Conservation (phyloP, 1,284 basidiomycete species). For the Cerrena zonata region DNA sequence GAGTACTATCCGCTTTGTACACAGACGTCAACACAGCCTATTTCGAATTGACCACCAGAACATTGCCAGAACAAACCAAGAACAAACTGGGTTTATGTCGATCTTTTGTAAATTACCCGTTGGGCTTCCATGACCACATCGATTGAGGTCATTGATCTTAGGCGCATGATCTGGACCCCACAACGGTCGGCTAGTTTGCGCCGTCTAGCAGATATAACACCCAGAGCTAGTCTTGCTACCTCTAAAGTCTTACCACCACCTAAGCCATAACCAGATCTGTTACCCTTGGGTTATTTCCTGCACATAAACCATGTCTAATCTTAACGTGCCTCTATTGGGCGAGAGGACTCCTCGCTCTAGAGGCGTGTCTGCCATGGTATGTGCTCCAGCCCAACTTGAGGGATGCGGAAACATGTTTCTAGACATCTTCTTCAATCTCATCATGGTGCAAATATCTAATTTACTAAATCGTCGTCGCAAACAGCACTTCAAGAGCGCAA, state of each 20-base stretch:
- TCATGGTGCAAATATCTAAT: slow-evolving; percentile 14
- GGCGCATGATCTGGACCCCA: background rate
- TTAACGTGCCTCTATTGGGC: slow-evolving; percentile 8
- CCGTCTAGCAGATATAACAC: slow-evolving; percentile 1
- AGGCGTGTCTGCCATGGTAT: slow-evolving; percentile 27
- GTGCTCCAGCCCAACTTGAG: no score
- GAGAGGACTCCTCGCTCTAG: slow-evolving; percentile 25
- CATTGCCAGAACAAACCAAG: no score
- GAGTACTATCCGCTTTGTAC: no score
- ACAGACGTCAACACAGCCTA: no score
- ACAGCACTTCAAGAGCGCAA: slow-evolving; percentile 83
- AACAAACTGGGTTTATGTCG: no score
- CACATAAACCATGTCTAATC: slow-evolving; percentile 10
- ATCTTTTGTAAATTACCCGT: no score
- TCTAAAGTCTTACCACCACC: no score
- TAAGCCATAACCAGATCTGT: no score
- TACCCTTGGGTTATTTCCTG: no score
- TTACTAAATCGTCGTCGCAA: slow-evolving; percentile 28
- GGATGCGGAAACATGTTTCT: no score
- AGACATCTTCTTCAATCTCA: slow-evolving; percentile 7
- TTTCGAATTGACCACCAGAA: no score
- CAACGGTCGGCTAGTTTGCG: background rate
- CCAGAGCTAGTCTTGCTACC: no score
- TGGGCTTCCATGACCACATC: background rate
- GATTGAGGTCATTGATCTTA: background rate